Conservation (phyloP, 495 filamentous ascomycete genomes). For the Aspergillus nanangensis region DNA sequence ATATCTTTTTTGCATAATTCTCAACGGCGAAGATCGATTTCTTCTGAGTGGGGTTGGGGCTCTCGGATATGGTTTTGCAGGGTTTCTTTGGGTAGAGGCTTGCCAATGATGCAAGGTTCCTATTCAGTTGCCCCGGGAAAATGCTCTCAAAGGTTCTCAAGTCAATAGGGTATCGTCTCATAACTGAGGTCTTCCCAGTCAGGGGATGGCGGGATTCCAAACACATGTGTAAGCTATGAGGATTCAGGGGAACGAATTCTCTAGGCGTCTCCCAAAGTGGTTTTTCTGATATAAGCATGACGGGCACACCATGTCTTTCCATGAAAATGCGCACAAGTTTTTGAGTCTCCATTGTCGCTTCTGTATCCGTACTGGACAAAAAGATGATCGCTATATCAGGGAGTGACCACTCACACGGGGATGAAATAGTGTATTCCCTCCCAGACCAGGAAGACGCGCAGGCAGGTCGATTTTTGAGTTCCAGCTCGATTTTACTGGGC, state of each 20-base stretch:
- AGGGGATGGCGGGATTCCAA: slow-evolving; percentile 57
- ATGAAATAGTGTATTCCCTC: slow-evolving; percentile 41
- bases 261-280: slow-evolving; percentile 43
- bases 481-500: slow-evolving; percentile 48
- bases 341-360: slow-evolving; percentile 43
- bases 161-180: slow-evolving; percentile 65
- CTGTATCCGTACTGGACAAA: slow-evolving; percentile 51
- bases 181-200: slow-evolving; percentile 43
- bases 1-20: slow-evolving; percentile 26
- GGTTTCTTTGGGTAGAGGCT: slow-evolving; percentile 36
- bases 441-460: slow-evolving; percentile 45
- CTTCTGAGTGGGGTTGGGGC: slow-evolving; percentile 3
- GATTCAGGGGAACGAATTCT: slow-evolving; percentile 45
- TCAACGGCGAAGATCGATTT: slow-evolving; percentile 19
- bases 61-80: slow-evolving; percentile 19
- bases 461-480: slow-evolving; percentile 51
- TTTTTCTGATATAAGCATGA: slow-evolving; percentile 62
- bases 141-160: slow-evolving; percentile 68
- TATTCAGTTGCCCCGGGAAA: slow-evolving; percentile 67
- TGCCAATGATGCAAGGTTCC: slow-evolving; percentile 66
- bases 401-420: slow-evolving; percentile 52
- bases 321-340: slow-evolving; percentile 57
- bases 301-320: slow-evolving; percentile 60
- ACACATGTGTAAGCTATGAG: slow-evolving; percentile 60
- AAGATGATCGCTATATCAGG: slow-evolving; percentile 72